Percentiles rank a stretch among this genome's conserved stretches.
These are phyloP conservation scores for Protomyces pachydermus DNA, from an alignment of 1,139 yeast species.

Conservation along the genomic window DNA sequence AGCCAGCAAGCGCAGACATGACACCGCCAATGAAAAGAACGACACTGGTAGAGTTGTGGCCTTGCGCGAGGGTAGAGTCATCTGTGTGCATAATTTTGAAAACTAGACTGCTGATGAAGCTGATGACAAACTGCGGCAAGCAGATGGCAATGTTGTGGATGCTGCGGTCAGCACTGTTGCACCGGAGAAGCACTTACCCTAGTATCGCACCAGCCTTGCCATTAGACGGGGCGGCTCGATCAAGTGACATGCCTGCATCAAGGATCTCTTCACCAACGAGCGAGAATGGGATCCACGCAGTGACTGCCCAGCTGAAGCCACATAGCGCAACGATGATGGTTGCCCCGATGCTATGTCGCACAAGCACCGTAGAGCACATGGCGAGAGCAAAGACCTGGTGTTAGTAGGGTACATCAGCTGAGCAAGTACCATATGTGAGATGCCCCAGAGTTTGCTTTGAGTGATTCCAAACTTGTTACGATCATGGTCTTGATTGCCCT, in stretches of 20 bases:
- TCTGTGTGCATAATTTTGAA: conserved; percentile 36
- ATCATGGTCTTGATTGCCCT: background rate
- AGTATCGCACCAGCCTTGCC: conserved; percentile 26
- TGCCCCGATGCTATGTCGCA: conserved; percentile 36
- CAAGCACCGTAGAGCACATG: conserved; percentile 37
- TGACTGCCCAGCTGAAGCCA: conserved; percentile 44
- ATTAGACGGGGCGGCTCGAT: conserved; percentile 8
- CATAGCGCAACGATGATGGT: conserved; percentile 39
- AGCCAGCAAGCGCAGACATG: background rate
- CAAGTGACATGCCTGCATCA: conserved; percentile 10
- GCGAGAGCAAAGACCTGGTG: conserved; percentile 41
- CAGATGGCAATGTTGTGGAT: conserved; percentile 44
- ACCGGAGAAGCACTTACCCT: conserved; percentile 38
- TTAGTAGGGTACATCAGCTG: conserved; percentile 38
- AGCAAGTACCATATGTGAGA: conserved; percentile 21
- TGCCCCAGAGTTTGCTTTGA: conserved; percentile 7
- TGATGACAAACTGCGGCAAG: conserved; percentile 43
- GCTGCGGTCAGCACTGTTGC: conserved; percentile 37
- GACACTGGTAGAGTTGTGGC: background rate
- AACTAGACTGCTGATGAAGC: conserved; percentile 41
- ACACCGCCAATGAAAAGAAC: background rate
- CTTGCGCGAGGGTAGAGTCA: background rate
- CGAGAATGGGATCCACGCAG: conserved; percentile 45
- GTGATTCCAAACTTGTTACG: conserved; percentile 18
- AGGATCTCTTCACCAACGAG: conserved; percentile 42